These are phyloP conservation scores for Vachellia collinsii DNA, from an alignment of 306 rosid species.

Conservation along the genomic window DNA sequence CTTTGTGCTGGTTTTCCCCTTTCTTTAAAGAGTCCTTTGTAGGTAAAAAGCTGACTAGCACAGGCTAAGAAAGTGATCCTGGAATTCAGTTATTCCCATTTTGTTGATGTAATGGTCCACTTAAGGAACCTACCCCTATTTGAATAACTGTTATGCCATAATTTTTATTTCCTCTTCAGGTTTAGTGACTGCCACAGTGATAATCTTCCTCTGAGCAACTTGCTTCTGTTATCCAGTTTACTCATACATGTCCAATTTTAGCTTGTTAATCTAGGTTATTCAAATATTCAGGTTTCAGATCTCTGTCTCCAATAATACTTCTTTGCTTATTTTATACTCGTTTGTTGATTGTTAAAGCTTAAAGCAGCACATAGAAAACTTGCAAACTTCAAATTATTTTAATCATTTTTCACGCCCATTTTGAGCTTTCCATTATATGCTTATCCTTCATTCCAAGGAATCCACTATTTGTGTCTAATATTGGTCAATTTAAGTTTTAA, in stretches of 20 bases:
- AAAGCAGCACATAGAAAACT: background rate
- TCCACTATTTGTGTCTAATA: slow-evolving; percentile 17
- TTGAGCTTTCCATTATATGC: background rate
- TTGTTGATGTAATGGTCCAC: too few species aligned
- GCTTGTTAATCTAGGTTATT: slow-evolving; percentile 1
- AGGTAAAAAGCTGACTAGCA: background rate
- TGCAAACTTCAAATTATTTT: slow-evolving; percentile 6
- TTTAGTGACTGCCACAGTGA: background rate
- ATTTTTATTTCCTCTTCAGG: background rate
- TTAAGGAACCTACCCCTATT: background rate
- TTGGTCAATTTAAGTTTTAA: slow-evolving; percentile 31
- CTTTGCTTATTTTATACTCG: slow-evolving; percentile 2
- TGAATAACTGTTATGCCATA: background rate
- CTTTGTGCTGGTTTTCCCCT: background rate
- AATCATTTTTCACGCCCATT: slow-evolving; percentile 2
- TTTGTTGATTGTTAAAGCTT: background rate
- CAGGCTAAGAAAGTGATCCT: slow-evolving; percentile 16
- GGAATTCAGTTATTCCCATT: background rate
- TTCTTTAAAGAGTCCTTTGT: background rate
- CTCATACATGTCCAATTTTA: background rate
- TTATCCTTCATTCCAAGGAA: slow-evolving; percentile 16
- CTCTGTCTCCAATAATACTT: background rate
- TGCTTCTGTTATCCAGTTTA: slow-evolving; percentile 1
- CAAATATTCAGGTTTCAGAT: background rate
- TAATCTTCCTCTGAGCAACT: slow-evolving; percentile 3